phyloP scores from a whole-genome alignment of 768 basidiomycete species.

The Mycena belliarum region DNA sequence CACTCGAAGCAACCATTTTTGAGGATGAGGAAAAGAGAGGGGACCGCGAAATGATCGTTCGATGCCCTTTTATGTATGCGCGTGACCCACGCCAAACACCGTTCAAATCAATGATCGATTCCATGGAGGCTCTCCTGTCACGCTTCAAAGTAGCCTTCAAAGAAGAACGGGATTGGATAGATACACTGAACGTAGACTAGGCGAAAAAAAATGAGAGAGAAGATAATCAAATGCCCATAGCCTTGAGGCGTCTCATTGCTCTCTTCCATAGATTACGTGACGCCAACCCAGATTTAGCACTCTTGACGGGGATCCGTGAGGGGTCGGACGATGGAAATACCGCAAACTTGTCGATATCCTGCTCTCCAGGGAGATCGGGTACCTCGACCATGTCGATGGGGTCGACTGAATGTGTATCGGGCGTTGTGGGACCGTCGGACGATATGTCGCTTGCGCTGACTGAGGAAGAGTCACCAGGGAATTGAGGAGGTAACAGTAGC shows the following conservation, averaged over 20 bases:
- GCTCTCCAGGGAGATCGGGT: constrained; percentile 42
- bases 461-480: constrained; percentile 18
- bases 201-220: background rate
- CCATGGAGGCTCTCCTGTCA: no score
- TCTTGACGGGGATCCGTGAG: no score
- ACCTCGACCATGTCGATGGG: constrained; percentile 38
- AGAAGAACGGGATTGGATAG: background rate
- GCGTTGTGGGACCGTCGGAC: constrained; percentile 42
- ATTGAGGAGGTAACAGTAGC: constrained; percentile 22
- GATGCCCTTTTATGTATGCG: background rate
- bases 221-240: constrained; percentile 17
- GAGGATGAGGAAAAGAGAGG: constrained; percentile 23
- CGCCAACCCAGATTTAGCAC: background rate
- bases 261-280: constrained; percentile 33
- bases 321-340: background rate
- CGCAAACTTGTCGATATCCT: constrained; percentile 33
- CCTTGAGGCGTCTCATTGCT: constrained; percentile 40
- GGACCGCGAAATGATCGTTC: constrained; percentile 23
- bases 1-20: constrained; percentile 78
- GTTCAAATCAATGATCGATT: background rate
- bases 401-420: constrained; percentile 42
- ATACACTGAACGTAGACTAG: no score
- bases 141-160: background rate
- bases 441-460: constrained; percentile 18
- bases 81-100: background rate